Conservation (phyloP, 371 early-diverging fungal species). For the Mucor velutinosus region DNA sequence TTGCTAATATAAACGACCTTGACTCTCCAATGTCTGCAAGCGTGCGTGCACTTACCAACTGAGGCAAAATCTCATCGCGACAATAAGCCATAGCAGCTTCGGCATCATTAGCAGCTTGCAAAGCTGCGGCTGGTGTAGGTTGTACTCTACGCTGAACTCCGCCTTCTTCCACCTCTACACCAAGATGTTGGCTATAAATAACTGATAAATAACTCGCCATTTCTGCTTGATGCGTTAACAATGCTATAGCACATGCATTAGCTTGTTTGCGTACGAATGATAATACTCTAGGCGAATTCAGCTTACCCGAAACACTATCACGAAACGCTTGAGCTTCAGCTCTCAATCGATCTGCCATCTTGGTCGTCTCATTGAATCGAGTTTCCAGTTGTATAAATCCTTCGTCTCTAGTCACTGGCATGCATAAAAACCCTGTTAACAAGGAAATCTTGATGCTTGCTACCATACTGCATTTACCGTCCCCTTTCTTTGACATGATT, state of each 20-base stretch:
- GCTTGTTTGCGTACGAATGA: neutral
- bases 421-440: too few species aligned
- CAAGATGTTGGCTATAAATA: slow-evolving; percentile 54
- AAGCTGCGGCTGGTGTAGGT: slow-evolving; percentile 60
- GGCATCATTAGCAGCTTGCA: slow-evolving; percentile 67
- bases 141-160: slow-evolving; percentile 45
- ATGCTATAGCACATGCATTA: slow-evolving; percentile 35
- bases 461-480: slow-evolving; percentile 24
- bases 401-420: slow-evolving; percentile 66
- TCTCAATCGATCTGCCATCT: slow-evolving; percentile 54
- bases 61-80: slow-evolving; percentile 66
- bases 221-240: slow-evolving; percentile 70
- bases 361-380: slow-evolving; percentile 61
- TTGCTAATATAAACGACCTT: neutral
- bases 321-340: slow-evolving; percentile 77
- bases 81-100: slow-evolving; percentile 62
- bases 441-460: neutral
- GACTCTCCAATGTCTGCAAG: too few species aligned
- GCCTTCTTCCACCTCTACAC: slow-evolving; percentile 33
- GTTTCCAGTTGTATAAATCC: slow-evolving; percentile 70
- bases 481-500: slow-evolving; percentile 46
- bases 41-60: slow-evolving; percentile 52
- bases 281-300: neutral
- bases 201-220: slow-evolving; percentile 67
- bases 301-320: slow-evolving; percentile 66